Evolutionary conservation across 495 filamentous ascomycete species (phyloP).

Genomic region (Penicillium robsamsonii): DNA sequence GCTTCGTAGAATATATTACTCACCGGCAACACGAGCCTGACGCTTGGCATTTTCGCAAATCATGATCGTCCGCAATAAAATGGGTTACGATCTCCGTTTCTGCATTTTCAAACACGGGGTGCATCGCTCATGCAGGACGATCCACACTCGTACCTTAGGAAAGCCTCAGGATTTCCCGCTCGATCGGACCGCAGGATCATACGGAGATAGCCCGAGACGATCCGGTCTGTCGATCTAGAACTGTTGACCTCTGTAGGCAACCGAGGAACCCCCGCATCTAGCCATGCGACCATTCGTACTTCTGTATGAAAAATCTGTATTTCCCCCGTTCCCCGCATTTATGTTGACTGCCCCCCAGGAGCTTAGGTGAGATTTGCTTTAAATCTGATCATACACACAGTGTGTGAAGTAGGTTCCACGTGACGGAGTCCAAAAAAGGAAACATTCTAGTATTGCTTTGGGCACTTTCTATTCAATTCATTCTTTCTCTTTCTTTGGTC

Average conservation of each 20-base stretch:
- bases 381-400: slow-evolving; percentile 4
- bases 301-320: background rate
- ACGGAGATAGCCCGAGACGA: background rate
- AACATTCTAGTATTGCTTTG: slow-evolving; percentile 9
- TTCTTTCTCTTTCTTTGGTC: background rate
- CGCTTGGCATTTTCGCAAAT: background rate
- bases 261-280: background rate
- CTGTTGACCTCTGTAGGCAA: background rate
- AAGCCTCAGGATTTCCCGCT: background rate
- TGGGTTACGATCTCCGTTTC: slow-evolving; percentile 5
- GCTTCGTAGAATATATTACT: slow-evolving; percentile 1
- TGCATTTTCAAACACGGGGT: slow-evolving; percentile 8
- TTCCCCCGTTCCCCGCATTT: slow-evolving; percentile 7
- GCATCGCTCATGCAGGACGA: slow-evolving; percentile 7
- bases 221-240: background rate
- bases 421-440: slow-evolving; percentile 24
- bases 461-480: background rate
- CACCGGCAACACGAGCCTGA: slow-evolving; percentile 14
- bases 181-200: slow-evolving; percentile 3
- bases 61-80: background rate
- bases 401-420: slow-evolving; percentile 15
- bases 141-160: background rate
- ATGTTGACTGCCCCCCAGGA: background rate
- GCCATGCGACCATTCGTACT: background rate
- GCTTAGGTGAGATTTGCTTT: slow-evolving; percentile 11